Evolutionary conservation across 2,329 filamentous ascomycete species (phyloP), one percentile per base, ranked within the genome.

Genomic region (Onygena corvina): DNA sequence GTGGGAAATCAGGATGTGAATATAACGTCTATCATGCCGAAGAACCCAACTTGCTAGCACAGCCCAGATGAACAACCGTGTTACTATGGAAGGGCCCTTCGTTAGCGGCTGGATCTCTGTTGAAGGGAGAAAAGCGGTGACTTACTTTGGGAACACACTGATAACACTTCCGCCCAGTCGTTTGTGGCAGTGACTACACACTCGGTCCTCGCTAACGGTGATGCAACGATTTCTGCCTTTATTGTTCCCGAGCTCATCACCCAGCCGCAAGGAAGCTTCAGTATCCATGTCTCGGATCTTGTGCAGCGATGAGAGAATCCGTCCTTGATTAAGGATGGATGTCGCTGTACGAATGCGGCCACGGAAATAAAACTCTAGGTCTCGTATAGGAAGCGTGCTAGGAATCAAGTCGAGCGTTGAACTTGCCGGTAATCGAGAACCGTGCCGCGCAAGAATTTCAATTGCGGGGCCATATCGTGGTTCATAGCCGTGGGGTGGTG

Each of bases 161-260:
- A 96, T 84, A 14, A 94, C 92, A 64, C 85, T 94, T 1, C 87
- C 84, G 1, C 89, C 90, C 56, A 98, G 77, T 56, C 92, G 75
- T 73, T 95, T 96, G 66, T 94, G 84, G 64, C 92, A 98, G 12
- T 94, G 86, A 9, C 84, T 82, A 64, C 92, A 98, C 49, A 94
- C 83, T 47, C 86, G 75, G 61, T 96, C 90, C 59, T 98, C 90
- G 7, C 77, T 80, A 47, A 98, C 81, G 16, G 87, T 79, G 8
- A 95, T 88, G 56, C 86, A 76, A 31, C 78, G 67, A 58, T 77
- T 81, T 59, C 79, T 68, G 1, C 76, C 77, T 0, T 73, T 74
- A 54, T 76, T 75, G 0, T 72, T 72, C 21, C 70, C 68, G 56
- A 65, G n/a, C 70, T 56, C 78, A 75, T 86, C 80, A 1, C 89